Base-by-base conservation (phyloP, 2,329 filamentous ascomycete species). In the Pleoardoris graminearum region DNA sequence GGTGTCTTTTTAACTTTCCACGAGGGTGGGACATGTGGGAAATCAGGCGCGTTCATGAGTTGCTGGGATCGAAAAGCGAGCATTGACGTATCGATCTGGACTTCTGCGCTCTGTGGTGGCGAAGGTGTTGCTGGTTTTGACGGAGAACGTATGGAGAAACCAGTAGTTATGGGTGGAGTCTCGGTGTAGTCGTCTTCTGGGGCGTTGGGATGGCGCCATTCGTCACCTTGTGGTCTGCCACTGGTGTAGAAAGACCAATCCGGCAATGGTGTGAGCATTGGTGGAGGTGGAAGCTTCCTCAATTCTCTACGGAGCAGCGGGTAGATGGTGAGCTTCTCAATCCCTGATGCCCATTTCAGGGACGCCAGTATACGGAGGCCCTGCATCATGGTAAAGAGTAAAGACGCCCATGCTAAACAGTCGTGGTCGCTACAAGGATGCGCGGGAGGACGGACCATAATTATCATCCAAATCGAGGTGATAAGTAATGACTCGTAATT, bases 401-500 rank as follows among this genome's bases (percentile, higher is more conserved):
- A 51, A 33, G 57, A 49, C 33, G 69, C 57, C 67, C 66, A 70
- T 5, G 58, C 37, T 8, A 70, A 51, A 30, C 63, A 47, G 2
- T 47, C 57, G 1, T 61, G 46, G 32, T 58, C 51, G 12, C 54
- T 53, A 16, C 50, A 54, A 6, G 50, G 53, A 4, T 46, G 42
- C 4, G 51, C 43, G 1, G 67, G 67, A 1, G 55, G 50, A 1
- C 56, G 53, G 0, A 67, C 53, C 22, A 72, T 52, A 2, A 60
- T 47, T 17, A 67, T 57, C 19, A 70, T 51, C 19, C 66, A 60
- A 10, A 62, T 54, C 0, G 61, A 59, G 4, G 68, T 71, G 2
- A 67, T 39, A 12, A 72, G 59, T 1, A 72, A 53, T 3, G 63
- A 51, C 50, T 72, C 66, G 53, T 72, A 72, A 46, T 68, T 71